These are phyloP conservation scores for Vitis hybrid DNA, from an alignment of 177 flowering plant species.

Conservation along the genomic window DNA sequence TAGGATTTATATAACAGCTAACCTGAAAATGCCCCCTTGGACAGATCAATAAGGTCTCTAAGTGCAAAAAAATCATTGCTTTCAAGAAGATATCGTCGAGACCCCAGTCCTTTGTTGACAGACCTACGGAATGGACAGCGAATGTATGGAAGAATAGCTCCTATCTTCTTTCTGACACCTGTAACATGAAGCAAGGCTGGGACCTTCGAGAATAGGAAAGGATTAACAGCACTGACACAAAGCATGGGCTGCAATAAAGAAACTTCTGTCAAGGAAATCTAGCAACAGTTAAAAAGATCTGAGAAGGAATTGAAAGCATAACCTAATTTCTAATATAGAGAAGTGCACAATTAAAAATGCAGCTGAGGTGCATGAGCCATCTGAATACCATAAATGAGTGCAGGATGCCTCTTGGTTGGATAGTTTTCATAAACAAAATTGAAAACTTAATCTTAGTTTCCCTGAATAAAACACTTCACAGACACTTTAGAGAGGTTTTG, in stretches of 20 bases:
- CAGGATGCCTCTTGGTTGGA: background rate
- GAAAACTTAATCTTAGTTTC: background rate
- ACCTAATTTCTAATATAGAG: no score
- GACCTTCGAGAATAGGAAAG: conserved; percentile 79
- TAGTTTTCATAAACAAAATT: background rate
- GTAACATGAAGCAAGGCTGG: conserved; percentile 76
- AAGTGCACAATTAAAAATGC: background rate
- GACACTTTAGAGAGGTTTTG: no score
- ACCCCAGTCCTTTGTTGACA: conserved; percentile 69
- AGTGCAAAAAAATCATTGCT: conserved; percentile 91
- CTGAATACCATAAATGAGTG: no score
- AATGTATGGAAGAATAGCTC: conserved; percentile 73
- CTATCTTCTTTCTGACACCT: conserved; percentile 72
- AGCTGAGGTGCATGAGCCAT: no score
- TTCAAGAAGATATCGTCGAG: conserved; percentile 89
- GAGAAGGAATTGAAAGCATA: background rate
- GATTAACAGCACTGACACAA: conserved; percentile 96
- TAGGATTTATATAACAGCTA: conserved; percentile 13
- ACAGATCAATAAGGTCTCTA: conserved; percentile 89
- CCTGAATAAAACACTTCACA: background rate
- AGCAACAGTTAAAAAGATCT: conserved; percentile 1
- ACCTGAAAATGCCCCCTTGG: conserved; percentile 97
- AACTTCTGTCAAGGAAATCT: background rate
- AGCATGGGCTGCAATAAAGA: conserved; percentile 88
- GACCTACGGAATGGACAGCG: conserved; percentile 87